Base-by-base conservation (phyloP, 805 yeast species). In the Yarrowia bubula region DNA sequence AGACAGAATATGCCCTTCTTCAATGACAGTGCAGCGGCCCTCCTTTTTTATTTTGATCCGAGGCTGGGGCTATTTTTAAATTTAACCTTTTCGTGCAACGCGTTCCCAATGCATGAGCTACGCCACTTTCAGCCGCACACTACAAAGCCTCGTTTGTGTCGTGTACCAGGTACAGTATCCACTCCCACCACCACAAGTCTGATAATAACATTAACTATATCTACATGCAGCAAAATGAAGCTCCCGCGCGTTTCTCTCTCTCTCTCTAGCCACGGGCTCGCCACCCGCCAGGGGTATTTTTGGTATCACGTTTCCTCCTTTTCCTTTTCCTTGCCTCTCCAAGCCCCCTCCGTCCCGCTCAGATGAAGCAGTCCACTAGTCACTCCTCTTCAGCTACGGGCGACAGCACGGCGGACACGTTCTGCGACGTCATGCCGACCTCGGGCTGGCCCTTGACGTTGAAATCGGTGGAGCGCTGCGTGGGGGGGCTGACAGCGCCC, bases 351-450 rank as follows among this genome's bases (percentile, higher is more conserved):
- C 7, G 8, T 3, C 5, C 7, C 6, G 15, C 42, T n/a, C 17
- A 55, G 15, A 55, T 41, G 14, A 55, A 55, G 47, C 61, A 55
- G 17, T 39, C 46, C 8, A 39, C 61, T 39, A 55, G 61, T 55
- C 61, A 55, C 31, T 55, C 61, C 38, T 55, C 61, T 17, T 55
- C 61, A 1, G 33, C 61, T 7, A 55, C 61, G 1, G 61, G 61
- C 31, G 61, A 55, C n/a, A 55, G 13, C 8, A 55, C 61, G 39
- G 61, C 47, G 13, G 61, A 55, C 17, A 31, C 47, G 38, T 39
- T 39, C 31, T 55, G 61, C 3, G 61, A 41, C 2, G 47, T 39
- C 61, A 41, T 41, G 17, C 47, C 61, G 9, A 41, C 47, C 61
- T 39, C 47, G 28, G 61, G 61, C 47, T 55, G 61, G 9, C 47